These are phyloP conservation scores for Pyrenophora tritici-repentis DNA, from an alignment of 2,329 filamentous ascomycete species.

Conservation along the genomic window DNA sequence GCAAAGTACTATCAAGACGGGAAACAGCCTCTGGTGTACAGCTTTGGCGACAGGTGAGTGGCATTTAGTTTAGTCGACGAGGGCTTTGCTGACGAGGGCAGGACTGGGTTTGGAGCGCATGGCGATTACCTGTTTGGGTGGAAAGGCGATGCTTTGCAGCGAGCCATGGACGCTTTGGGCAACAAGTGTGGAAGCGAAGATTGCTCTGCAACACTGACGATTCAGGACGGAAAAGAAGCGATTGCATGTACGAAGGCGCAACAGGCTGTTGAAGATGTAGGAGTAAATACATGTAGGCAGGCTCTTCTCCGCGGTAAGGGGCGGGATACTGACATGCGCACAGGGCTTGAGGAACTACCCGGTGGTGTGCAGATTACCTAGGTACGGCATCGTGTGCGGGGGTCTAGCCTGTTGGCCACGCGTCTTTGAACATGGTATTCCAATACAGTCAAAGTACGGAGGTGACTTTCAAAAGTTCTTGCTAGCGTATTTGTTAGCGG, in stretches of 20 bases:
- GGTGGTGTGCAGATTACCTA: conserved; percentile 25
- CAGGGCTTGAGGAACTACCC: conserved; percentile 27
- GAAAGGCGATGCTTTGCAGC: conserved; percentile 38
- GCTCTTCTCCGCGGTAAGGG: neutral
- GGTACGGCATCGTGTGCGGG: neutral
- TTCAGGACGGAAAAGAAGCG: conserved; percentile 36
- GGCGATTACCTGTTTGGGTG: conserved; percentile 36
- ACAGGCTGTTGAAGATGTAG: conserved; percentile 35
- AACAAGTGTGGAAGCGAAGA: conserved; percentile 25
- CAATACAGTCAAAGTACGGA: no score
- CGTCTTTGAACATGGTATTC: neutral
- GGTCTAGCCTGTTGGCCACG: neutral
- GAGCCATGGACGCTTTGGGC: conserved; percentile 35
- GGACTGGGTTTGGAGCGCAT: conserved; percentile 34
- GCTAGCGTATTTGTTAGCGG: no score
- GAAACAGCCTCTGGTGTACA: conserved; percentile 38
- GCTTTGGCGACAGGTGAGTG: conserved; percentile 40
- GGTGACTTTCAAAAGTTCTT: no score
- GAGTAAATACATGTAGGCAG: conserved; percentile 4
- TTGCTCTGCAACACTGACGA: conserved; percentile 31
- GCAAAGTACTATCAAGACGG: conserved; percentile 33
- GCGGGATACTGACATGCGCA: neutral
- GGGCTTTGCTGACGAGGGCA: conserved; percentile 13
- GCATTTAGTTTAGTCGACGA: neutral
- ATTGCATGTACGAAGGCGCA: conserved; percentile 37